phyloP scores from a whole-genome alignment of 2,329 filamentous ascomycete species.

The Penicillium sclerotiorum region DNA sequence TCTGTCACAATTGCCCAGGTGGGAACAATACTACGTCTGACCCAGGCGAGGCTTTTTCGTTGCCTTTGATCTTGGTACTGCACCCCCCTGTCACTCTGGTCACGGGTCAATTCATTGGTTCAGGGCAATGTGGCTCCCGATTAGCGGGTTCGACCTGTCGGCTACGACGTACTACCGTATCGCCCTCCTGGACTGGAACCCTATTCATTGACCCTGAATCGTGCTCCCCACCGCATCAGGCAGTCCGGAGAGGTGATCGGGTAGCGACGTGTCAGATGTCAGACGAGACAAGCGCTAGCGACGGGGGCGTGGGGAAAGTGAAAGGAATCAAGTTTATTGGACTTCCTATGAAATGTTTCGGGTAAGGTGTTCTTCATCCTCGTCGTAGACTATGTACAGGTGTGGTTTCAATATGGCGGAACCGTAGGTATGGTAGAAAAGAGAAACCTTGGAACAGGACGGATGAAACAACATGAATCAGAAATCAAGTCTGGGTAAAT shows the following conservation, averaged over 20 bases:
- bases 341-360: background rate
- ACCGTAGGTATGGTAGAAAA: too few relatives aligned
- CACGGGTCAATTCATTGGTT: background rate
- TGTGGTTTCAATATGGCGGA: too few relatives aligned
- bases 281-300: too few relatives aligned
- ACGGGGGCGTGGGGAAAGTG: too few relatives aligned
- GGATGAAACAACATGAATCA: too few relatives aligned
- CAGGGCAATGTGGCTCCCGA: background rate
- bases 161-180: conserved; percentile 22
- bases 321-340: background rate
- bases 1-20: background rate
- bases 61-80: background rate
- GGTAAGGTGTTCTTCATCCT: background rate
- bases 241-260: conserved; percentile 5
- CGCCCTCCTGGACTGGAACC: conserved; percentile 13
- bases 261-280: conserved; percentile 10
- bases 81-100: background rate
- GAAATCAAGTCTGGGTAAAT: too few relatives aligned
- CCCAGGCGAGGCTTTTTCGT: background rate
- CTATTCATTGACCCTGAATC: background rate
- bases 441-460: too few relatives aligned
- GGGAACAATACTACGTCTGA: conserved; percentile 18
- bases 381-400: conserved; percentile 1
- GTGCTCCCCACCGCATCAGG: conserved; percentile 16
- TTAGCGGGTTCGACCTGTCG: background rate